Evolutionary conservation across 257 asterid species (phyloP).

Genomic region (Salvia rosmarinus): DNA sequence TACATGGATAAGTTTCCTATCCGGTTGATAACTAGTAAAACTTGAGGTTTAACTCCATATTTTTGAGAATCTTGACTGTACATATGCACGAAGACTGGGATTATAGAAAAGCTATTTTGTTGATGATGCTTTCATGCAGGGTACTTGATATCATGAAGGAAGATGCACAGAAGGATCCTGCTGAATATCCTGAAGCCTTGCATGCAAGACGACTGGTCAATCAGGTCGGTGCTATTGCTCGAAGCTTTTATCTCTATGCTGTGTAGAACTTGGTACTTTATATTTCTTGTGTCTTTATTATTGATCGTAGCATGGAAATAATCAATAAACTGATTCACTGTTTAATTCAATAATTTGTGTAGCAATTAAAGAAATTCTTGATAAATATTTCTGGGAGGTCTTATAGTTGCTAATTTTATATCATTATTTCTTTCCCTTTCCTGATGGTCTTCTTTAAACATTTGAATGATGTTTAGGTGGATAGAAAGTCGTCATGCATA

Average conservation of each 20-base stretch:
- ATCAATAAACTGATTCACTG: constrained; percentile 13
- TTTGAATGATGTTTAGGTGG: constrained; percentile 64
- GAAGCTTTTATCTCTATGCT: too few relatives aligned
- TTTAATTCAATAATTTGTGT: constrained; percentile 25
- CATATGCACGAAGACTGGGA: too few relatives aligned
- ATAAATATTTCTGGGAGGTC: background rate
- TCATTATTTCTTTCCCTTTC: background rate
- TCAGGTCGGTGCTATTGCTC: too few relatives aligned
- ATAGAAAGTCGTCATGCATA: constrained; percentile 96
- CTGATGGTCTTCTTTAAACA: background rate
- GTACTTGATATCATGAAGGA: constrained; percentile 85
- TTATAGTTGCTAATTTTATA: constrained; percentile 18
- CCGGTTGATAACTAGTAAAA: too few relatives aligned
- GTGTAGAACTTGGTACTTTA: too few relatives aligned
- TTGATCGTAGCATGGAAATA: constrained; percentile 4
- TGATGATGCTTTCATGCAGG: constrained; percentile 71
- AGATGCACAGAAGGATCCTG: constrained; percentile 91
- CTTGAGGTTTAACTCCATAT: too few relatives aligned
- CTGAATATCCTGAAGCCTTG: constrained; percentile 67
- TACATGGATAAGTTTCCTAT: too few relatives aligned
- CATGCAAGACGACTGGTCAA: too few relatives aligned
- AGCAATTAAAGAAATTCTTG: constrained; percentile 16
- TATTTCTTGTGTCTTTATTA: background rate
- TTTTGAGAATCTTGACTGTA: too few relatives aligned
- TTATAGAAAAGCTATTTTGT: too few relatives aligned